Evolutionary conservation across 345 rosid species (phyloP).

Genomic region (Limnanthes douglasii): DNA sequence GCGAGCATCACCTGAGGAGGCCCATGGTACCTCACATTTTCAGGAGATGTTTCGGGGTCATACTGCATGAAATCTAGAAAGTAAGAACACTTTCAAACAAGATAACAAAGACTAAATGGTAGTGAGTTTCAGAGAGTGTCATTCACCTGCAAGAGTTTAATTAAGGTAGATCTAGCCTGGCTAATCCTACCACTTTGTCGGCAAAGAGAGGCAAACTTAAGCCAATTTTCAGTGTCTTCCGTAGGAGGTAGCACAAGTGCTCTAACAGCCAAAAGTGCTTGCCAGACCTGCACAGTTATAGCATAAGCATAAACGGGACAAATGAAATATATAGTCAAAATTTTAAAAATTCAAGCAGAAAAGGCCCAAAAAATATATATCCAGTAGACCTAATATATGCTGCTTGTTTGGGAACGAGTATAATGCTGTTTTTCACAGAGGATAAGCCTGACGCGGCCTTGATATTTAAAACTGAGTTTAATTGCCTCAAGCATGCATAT

Average conservation of each 20-base stretch:
- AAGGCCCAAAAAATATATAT: neutral
- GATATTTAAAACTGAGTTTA: no score
- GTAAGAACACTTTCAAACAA: conserved; percentile 7
- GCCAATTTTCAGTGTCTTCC: conserved; percentile 89
- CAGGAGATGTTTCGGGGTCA: conserved; percentile 78
- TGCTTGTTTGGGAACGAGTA: no score
- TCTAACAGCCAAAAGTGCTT: conserved; percentile 71
- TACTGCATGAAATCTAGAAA: conserved; percentile 29
- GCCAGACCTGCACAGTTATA: conserved; percentile 69
- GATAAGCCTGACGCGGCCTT: no score
- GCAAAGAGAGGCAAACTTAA: conserved; percentile 90
- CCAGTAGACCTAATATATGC: neutral
- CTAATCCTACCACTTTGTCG: conserved; percentile 78
- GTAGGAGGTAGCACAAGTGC: conserved; percentile 94
- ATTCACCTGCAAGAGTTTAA: conserved; percentile 93
- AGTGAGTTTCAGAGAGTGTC: no score
- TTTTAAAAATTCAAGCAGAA: no score
- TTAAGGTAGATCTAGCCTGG: conserved; percentile 91
- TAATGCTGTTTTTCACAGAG: no score
- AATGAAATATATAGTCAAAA: neutral
- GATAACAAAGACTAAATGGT: conserved; percentile 5
- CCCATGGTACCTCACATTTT: conserved; percentile 59
- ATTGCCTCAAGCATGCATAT: no score
- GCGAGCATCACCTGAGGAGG: conserved; percentile 96
- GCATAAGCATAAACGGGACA: neutral